A percentile compares a stretch with the other conserved stretches of the same genome.
These are phyloP conservation scores for Seiridium cupressi DNA, from an alignment of 2,329 filamentous ascomycete genomes.

Conservation along the genomic window DNA sequence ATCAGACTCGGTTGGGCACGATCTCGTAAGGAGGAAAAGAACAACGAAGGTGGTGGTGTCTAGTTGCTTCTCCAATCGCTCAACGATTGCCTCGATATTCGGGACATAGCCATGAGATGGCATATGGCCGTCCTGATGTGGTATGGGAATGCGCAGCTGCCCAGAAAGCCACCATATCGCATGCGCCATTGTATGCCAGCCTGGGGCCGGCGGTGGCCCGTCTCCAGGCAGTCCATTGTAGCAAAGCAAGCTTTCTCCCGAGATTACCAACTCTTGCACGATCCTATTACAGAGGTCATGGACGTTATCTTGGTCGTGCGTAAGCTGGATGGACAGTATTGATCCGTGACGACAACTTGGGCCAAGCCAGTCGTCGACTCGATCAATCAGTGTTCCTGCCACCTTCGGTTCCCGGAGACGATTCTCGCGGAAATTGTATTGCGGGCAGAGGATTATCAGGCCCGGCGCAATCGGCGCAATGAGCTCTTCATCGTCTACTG, in stretches of 20 bases:
- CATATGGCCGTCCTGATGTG: constrained; percentile 1
- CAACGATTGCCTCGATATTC: not conserved
- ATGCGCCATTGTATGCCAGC: constrained; percentile 1
- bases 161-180: constrained; percentile 1
- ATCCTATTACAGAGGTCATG: constrained; percentile 5
- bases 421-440: not conserved
- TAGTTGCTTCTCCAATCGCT: not conserved
- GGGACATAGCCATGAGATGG: not conserved
- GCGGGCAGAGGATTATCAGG: not conserved
- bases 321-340: not conserved
- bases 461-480: not conserved
- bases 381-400: not conserved
- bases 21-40: not conserved
- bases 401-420: not conserved
- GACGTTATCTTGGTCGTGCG: not conserved
- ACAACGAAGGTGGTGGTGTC: not conserved
- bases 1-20: not conserved
- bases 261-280: not conserved
- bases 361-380: not conserved
- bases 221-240: constrained; percentile 3
- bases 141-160: not conserved
- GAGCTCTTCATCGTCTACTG: not conserved
- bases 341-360: not conserved
- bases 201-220: not conserved
- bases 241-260: not conserved